Base-by-base conservation (phyloP, 352 stramenopile species). In the Globisporangium carolinianum region DNA sequence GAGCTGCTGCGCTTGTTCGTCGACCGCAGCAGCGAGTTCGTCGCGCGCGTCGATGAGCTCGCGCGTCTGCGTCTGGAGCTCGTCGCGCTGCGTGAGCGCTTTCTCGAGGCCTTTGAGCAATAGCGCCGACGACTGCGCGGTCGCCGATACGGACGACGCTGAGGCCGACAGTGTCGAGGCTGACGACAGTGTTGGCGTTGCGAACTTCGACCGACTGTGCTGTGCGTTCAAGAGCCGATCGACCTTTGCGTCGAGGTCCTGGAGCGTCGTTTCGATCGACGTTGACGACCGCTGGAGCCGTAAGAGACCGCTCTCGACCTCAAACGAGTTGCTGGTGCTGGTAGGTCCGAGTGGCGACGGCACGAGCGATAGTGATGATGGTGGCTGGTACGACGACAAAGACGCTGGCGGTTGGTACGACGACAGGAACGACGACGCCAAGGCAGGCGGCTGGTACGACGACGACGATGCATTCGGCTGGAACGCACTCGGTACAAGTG, bases 181-280 rank as follows among this genome's bases (percentile, higher is more conserved):
- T 14, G 39, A 50, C 14, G 42, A 50, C 0, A 53, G 57, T 2
- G 55, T 32, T 11, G 42, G 41, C 11, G 35, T 43, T n/a, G 42
- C 46, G 7, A 12, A 55, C 36, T 35, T 7, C 6, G 49, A 45
- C 18, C 57, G 9, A 10, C 59, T 55, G 62, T 78, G 86, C 55
- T 89, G 79, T 41, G 69, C 63, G 53, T 86, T 87, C 42, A 92
- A 50, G 0, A 93, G 64, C 3, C 83, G 77, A 61, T 91, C 83
- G 66, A 93, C 76, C 64, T 93, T 93, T n/a, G 77, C 73, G 17
- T 93, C 78, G 1, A 93, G 47, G 39, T 91, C 83, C 17, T 87
- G 72, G 5, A 93, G 56, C 6, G 75, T 78, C 0, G 79, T 85
- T 56, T 93, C 83, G 41, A 93, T 86, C 37, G 83, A 81, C n/a